Percentiles rank a stretch among this genome's conserved stretches.
Conservation (phyloP, 1,139 yeast genomes). For the Blastobotrys arbuscula region DNA sequence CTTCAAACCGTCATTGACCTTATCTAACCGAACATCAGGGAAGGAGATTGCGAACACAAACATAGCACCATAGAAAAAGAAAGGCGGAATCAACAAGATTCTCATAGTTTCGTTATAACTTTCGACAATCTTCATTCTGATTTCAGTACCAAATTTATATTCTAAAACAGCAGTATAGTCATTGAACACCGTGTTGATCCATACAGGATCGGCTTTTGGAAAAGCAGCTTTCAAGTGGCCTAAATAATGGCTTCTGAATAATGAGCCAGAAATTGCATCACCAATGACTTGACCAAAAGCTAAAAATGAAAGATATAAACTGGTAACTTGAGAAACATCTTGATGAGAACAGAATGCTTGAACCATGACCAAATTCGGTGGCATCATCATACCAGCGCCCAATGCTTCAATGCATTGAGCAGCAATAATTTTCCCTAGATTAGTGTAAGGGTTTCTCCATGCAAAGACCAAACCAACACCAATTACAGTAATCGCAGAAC, state of each 20-base stretch:
- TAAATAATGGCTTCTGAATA: conserved; percentile 15
- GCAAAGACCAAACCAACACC: conserved; percentile 41
- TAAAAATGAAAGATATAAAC: conserved; percentile 21
- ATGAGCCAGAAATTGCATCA: conserved; percentile 19
- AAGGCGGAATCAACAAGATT: conserved; percentile 15
- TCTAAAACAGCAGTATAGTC: conserved; percentile 14
- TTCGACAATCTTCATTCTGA: conserved; percentile 12
- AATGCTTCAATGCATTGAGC: conserved; percentile 21
- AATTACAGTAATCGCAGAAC: conserved; percentile 48
- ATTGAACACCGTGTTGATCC: conserved; percentile 14
- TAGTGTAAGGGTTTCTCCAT: conserved; percentile 15
- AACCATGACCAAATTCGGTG: conserved; percentile 20
- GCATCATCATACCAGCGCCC: conserved; percentile 22
- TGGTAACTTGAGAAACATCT: conserved; percentile 23
- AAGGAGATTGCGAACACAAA: conserved; percentile 11
- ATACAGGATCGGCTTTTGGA: conserved; percentile 9
- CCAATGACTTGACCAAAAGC: conserved; percentile 18
- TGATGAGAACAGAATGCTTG: conserved; percentile 20
- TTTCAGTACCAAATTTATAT: conserved; percentile 11
- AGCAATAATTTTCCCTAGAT: conserved; percentile 15
- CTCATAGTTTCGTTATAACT: conserved; percentile 15
- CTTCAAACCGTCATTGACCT: conserved; percentile 9
- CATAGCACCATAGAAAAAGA: conserved; percentile 15
- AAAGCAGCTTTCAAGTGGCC: conserved; percentile 11
- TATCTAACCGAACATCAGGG: conserved; percentile 11